phyloP scores from a whole-genome alignment of 805 yeast species.

The Candida vartiovaarae region DNA sequence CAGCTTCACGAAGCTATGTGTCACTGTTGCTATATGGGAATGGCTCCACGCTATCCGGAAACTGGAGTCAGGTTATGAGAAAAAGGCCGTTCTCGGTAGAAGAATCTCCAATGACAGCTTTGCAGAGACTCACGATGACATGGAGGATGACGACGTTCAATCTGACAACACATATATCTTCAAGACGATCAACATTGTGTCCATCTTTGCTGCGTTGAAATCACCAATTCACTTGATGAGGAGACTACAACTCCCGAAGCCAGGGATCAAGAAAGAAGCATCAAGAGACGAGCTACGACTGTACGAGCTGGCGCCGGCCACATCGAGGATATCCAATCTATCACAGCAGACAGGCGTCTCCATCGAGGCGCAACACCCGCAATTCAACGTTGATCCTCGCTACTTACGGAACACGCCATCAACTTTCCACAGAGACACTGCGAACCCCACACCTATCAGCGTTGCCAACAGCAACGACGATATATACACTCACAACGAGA shows the following conservation, averaged over 20 bases:
- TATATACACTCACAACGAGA: too few species aligned
- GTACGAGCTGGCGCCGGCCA: neutral
- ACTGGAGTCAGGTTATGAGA: conserved; percentile 43
- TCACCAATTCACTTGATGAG: conserved; percentile 3
- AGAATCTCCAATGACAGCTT: conserved; percentile 42
- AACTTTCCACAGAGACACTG: conserved; percentile 8
- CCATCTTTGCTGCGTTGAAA: conserved; percentile 8
- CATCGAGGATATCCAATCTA: conserved; percentile 4
- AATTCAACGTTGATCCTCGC: conserved; percentile 22
- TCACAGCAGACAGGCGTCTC: conserved; percentile 12
- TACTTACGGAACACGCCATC: conserved; percentile 23
- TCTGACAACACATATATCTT: conserved; percentile 12
- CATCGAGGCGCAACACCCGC: conserved; percentile 20
- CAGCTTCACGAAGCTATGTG: conserved; percentile 41
- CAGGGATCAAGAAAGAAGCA: neutral
- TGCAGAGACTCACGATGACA: conserved; percentile 8
- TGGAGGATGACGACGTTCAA: conserved; percentile 2
- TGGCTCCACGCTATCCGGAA: conserved; percentile 52
- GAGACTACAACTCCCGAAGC: neutral
- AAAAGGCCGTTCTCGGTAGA: conserved; percentile 56
- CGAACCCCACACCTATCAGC: conserved; percentile 6
- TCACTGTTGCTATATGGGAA: conserved; percentile 56
- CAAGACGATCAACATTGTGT: conserved; percentile 15
- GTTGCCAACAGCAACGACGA: conserved; percentile 3
- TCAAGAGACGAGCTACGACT: neutral